Base-by-base conservation (phyloP, 805 yeast genomes). In the Blastobotrys chiropterorum region DNA sequence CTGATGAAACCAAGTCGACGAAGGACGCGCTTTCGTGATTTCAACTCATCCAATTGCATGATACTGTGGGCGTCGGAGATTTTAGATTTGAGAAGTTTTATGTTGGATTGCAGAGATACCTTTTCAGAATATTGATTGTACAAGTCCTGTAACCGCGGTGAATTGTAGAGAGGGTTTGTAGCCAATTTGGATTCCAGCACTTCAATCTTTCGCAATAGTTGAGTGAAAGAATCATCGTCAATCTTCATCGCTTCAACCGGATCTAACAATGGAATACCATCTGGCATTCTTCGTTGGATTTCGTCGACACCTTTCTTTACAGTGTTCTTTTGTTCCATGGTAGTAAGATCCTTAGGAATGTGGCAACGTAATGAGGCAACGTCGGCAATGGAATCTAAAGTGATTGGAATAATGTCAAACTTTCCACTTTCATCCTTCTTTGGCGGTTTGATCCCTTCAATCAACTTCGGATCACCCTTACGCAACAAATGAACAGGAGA, bases 171-270 rank as follows among this genome's bases (percentile, higher is more conserved):
- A 34, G 94, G 89, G 62, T 87, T 90, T 16, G 85, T 72, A 48
- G 75, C 73, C 50, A 90, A 66, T 66, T 86, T 88, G 3, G 85
- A 69, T 63, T 90, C 94, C 57, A 94, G 74, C 1, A 90, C 90
- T 53, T 86, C 90, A 55, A 88, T 81, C 65, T 94, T 92, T 59
- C 82, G 79, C 53, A 86, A 64, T 48, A 95, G 71, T 48, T 77
- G 74, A 61, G 75, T 72, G 73, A 95, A 94, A 16, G 86, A 87
- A 3, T 78, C 79, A 64, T 88, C 96, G 45, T 59, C 85, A 60
- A 94, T 92, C 64, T 90, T 87, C 99, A 94, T 94, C 65, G 86
- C 88, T 55, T 82, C 84, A 39, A 94, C 74, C 3, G 99, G 98
- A 68, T 94, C 96, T 67, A 94, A 76, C 44, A 82, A 65, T n/a